Evolutionary conservation across 176 grass and related monocot genomes (phyloP), one percentile per base, ranked within the genome.

Genomic region (Tillandsia fasciculata): DNA sequence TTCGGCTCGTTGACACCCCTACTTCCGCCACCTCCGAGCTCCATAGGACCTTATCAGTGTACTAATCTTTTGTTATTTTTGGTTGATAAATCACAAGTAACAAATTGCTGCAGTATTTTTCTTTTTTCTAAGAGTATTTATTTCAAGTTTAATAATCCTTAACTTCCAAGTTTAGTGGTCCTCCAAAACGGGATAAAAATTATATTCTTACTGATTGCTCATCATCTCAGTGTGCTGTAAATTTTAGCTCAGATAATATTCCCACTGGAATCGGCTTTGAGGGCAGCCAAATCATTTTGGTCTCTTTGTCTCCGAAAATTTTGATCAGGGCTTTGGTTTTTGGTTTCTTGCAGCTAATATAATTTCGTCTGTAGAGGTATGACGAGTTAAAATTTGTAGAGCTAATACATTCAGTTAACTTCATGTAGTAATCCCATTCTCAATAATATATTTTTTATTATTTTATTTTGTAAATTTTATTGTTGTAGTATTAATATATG

Each of bases 231-330:
- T 97, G 81, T 64, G 93, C 81, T 70, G 61, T 83, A 42, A 87
- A 84, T 72, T 90, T 92, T 70, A 87, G 79, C 51, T 97, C 93
- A 9, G 93, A 97, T 10, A 87, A 70, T 74, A 92, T 97, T 74
- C 93, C 93, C 0, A 97, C 92, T 14, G 89, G 93, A n/a, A 82
- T 97, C 18, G 89, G 93, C 51, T 92, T 97, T 79, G 89, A 54
- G 93, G 93, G 2, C 75, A 87, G 53, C 76, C 93, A 50, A 75
- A 90, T 71, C 93, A 92, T 76, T 97, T 97, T n/a, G 93, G 89
- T 15, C 86, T 97, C 59, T 97, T 92, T 73, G 68, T 97, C 11
- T 97, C 93, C 9, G 86, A 84, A 61, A 91, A 85, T 54, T 97
- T 97, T 12, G 93, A 97, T 81, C 86, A 78, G 67, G 93, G 93